These are phyloP conservation scores for Trametes cinnabarina DNA, from an alignment of 768 basidiomycete species.

Conservation along the genomic window DNA sequence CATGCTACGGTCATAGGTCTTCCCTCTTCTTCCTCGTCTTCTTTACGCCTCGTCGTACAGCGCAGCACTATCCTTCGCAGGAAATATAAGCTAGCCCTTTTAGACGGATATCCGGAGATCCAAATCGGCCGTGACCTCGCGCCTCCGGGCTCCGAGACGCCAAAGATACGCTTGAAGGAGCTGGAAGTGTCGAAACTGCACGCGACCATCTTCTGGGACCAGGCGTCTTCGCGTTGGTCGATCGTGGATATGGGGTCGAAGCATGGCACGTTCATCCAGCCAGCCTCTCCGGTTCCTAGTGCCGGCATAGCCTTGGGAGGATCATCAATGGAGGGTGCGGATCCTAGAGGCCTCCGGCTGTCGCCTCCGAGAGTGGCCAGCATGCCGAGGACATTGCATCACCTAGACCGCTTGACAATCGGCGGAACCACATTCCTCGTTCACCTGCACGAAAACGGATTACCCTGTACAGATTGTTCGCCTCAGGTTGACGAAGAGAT, in stretches of 20 bases:
- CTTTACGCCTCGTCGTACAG: conserved; percentile 40
- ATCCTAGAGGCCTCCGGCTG: conserved; percentile 44
- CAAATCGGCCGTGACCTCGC: conserved; percentile 74
- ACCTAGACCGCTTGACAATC: conserved; percentile 63
- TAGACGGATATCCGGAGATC: conserved; percentile 62
- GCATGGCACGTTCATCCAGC: conserved; percentile 73
- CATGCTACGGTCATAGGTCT: neutral
- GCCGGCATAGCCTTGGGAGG: no score
- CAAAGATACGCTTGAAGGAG: conserved; percentile 75
- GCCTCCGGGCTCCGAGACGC: conserved; percentile 47
- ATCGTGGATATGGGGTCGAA: conserved; percentile 84
- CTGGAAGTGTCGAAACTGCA: conserved; percentile 84
- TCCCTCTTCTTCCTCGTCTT: conserved; percentile 17
- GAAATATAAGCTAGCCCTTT: conserved; percentile 50
- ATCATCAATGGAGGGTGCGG: neutral
- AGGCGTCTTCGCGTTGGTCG: conserved; percentile 56
- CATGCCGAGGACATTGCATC: conserved; percentile 58
- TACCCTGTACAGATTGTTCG: conserved; percentile 64
- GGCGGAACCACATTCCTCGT: conserved; percentile 70
- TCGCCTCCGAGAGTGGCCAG: conserved; percentile 68
- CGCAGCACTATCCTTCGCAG: conserved; percentile 49
- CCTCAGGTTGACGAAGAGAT: conserved; percentile 53
- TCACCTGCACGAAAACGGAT: conserved; percentile 62
- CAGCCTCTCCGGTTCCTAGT: neutral
- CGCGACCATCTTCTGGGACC: conserved; percentile 73